These are phyloP conservation scores for Ambrosia artemisiifolia DNA, from an alignment of 129 eudicot genomes.

Conservation along the genomic window DNA sequence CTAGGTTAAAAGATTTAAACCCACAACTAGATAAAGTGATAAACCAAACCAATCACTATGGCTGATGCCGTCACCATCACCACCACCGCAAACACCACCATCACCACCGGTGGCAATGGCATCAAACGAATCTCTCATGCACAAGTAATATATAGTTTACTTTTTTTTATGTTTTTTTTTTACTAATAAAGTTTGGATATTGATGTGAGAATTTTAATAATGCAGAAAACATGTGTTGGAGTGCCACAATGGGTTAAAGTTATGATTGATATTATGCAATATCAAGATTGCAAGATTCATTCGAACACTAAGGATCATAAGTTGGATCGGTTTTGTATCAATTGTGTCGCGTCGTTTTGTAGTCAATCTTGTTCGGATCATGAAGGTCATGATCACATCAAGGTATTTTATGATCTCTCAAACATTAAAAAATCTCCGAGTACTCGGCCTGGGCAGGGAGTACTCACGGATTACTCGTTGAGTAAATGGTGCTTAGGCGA, in stretches of 20 bases:
- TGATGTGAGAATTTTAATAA: background rate
- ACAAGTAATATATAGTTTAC: background rate
- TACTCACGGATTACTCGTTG: background rate
- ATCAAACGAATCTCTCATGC: conserved; percentile 17
- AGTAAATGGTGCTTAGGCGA: background rate
- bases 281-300: conserved; percentile 31
- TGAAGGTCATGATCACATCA: conserved; percentile 32
- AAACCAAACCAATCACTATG: background rate
- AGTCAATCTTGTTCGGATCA: conserved; percentile 37
- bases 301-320: conserved; percentile 19
- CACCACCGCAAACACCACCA: background rate
- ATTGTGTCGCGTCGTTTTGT: conserved; percentile 39
- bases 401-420: conserved; percentile 19
- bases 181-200: background rate
- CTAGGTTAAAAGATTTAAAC: conserved; percentile 3
- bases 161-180: background rate
- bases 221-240: conserved; percentile 20
- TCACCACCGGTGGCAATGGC: conserved; percentile 5
- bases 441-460: too few species aligned
- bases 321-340: conserved; percentile 45
- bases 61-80: background rate
- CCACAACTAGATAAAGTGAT: background rate
- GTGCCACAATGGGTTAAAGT: conserved; percentile 43
- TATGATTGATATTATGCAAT: conserved; percentile 28
- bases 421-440: too few species aligned